Percentiles rank a stretch among this genome's conserved stretches.
Conservation (phyloP, 306 rosid genomes). For the Pyrus betulifolia region DNA sequence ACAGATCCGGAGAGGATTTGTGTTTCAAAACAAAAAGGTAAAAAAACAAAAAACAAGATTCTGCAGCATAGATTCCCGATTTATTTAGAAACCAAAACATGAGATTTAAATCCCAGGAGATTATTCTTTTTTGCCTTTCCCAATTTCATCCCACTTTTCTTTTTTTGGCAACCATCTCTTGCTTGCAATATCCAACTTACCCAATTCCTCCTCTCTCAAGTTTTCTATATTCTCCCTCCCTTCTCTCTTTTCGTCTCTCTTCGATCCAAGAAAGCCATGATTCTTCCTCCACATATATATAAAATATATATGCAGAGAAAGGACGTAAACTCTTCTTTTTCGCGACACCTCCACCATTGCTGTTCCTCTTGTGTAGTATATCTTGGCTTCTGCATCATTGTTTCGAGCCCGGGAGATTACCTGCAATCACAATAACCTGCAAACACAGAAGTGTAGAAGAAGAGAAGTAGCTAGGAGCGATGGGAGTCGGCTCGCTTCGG, state of each 20-base stretch:
- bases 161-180: conserved; percentile 56
- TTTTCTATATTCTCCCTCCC: conserved; percentile 71
- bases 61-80: neutral
- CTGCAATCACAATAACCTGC: conserved; percentile 6
- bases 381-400: conserved; percentile 42
- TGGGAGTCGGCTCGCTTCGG: conserved; percentile 38
- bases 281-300: conserved; percentile 62
- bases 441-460: conserved; percentile 15
- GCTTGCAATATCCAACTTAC: conserved; percentile 77
- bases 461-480: conserved; percentile 25
- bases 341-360: conserved; percentile 28
- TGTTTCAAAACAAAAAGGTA: too few species aligned
- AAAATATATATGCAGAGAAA: conserved; percentile 24
- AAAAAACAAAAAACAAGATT: conserved; percentile 1
- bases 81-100: conserved; percentile 4
- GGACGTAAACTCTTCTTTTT: conserved; percentile 30
- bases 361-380: conserved; percentile 41
- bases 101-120: conserved; percentile 42
- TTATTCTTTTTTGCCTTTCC: conserved; percentile 23
- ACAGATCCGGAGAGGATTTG: too few species aligned
- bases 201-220: conserved; percentile 85
- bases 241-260: conserved; percentile 43
- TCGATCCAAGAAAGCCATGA: conserved; percentile 81
- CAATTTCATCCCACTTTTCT: neutral
- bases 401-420: conserved; percentile 27